Percentiles rank a stretch among this genome's conserved stretches.
These are phyloP conservation scores for Diversispora eburnea DNA, from an alignment of 192 early-diverging fungal genomes.

Conservation along the genomic window DNA sequence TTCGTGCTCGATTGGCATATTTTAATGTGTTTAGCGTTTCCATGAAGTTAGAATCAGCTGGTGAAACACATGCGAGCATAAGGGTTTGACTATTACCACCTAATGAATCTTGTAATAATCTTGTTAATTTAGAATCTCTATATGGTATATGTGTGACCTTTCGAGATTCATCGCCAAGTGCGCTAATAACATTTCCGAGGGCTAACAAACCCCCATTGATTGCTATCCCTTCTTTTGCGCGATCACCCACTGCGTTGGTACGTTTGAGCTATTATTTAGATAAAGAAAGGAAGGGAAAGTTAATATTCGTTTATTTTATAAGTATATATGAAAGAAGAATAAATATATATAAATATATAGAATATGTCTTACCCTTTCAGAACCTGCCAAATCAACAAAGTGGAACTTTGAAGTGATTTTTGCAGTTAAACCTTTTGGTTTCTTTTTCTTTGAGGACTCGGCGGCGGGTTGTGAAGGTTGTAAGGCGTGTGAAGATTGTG, in stretches of 20 bases:
- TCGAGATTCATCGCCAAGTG: slow-evolving; percentile 76
- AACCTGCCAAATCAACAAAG: slow-evolving; percentile 98
- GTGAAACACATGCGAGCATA: slow-evolving; percentile 92
- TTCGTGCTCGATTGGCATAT: slow-evolving; percentile 94
- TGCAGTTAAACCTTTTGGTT: slow-evolving; percentile 28
- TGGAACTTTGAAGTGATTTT: slow-evolving; percentile 84
- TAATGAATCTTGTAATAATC: slow-evolving; percentile 95
- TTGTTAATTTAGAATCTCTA: slow-evolving; percentile 94
- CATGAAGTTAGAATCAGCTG: slow-evolving; percentile 76
- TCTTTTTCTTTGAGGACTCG: slow-evolving; percentile 29
- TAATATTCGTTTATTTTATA: slow-evolving; percentile 8
- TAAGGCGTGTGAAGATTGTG: slow-evolving; percentile 22
- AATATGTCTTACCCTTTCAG: slow-evolving; percentile 59
- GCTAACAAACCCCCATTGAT: slow-evolving; percentile 97
- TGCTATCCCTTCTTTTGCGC: slow-evolving; percentile 93
- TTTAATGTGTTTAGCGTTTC: slow-evolving; percentile 95
- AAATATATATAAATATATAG: background rate
- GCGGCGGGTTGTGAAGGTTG: slow-evolving; percentile 25
- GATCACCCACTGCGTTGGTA: slow-evolving; percentile 86
- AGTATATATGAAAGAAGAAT: background rate
- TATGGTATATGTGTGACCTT: slow-evolving; percentile 83
- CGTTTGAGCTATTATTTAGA: slow-evolving; percentile 62
- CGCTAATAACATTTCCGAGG: slow-evolving; percentile 95
- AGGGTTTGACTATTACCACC: slow-evolving; percentile 94
- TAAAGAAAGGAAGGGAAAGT: background rate